Percentiles rank a stretch among this genome's conserved stretches.
phyloP scores from a whole-genome alignment of 345 rosid genomes.

The Hevea brasiliensis region DNA sequence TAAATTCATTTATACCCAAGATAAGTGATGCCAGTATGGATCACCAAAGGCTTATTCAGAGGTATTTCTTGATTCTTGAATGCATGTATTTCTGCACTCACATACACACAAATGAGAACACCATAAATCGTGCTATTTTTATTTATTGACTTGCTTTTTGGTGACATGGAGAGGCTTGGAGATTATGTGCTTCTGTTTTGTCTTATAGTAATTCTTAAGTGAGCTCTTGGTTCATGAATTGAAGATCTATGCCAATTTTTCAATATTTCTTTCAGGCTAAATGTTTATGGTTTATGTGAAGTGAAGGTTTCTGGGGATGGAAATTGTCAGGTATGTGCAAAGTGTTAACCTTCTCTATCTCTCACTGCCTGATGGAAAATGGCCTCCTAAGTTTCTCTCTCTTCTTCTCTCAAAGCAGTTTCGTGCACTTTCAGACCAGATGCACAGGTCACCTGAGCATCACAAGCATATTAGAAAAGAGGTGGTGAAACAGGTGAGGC shows the following conservation, averaged over 20 bases:
- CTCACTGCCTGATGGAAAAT: not conserved
- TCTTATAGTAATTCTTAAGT: not conserved
- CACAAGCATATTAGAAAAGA: constrained; percentile 93
- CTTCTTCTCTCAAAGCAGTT: constrained; percentile 71
- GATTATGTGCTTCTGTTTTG: not conserved
- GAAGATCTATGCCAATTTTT: not conserved
- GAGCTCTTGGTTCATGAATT: not conserved
- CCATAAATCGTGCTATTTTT: not conserved
- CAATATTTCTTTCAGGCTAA: constrained; percentile 48
- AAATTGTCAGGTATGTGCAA: constrained; percentile 75
- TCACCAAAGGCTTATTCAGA: constrained; percentile 84
- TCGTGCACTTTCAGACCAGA: constrained; percentile 92
- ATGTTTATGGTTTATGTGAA: constrained; percentile 74
- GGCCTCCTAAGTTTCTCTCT: not conserved
- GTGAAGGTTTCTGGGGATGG: constrained; percentile 95
- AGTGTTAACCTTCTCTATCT: constrained; percentile 8
- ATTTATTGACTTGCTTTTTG: not conserved
- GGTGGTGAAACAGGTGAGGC: constrained; percentile 76
- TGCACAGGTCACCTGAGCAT: constrained; percentile 76
- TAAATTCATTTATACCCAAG: constrained; percentile 79
- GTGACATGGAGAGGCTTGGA: not conserved
- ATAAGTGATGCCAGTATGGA: constrained; percentile 75
- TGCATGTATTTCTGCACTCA: not conserved
- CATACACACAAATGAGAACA: too few species aligned
- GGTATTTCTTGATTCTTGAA: constrained; percentile 45